Conservation (phyloP, 306 rosid species). For the Trifolium pratense region DNA sequence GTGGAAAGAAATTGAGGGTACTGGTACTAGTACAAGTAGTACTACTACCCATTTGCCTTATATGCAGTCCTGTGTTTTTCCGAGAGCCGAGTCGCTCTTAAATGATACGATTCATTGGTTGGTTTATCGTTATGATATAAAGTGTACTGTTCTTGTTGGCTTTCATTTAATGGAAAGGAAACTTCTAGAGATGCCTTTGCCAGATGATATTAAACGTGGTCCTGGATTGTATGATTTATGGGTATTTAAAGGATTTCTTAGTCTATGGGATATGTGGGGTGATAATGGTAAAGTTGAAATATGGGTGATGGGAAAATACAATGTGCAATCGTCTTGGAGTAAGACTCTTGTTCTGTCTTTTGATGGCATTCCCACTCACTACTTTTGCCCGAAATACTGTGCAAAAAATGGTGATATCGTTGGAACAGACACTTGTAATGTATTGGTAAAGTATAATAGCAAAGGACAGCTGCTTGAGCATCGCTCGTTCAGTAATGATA, state of each 20-base stretch:
- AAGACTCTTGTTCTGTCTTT: background rate
- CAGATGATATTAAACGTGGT: background rate
- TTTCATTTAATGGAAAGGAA: background rate
- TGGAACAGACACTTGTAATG: background rate
- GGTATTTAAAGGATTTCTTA: background rate
- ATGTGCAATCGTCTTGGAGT: background rate
- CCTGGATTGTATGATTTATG: background rate
- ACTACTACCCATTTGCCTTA: background rate
- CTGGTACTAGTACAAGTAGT: too few relatives aligned
- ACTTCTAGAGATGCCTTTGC: background rate
- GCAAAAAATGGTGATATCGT: background rate
- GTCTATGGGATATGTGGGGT: background rate
- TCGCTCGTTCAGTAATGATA: background rate
- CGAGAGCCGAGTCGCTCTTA: background rate
- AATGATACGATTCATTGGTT: background rate
- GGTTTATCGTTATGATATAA: background rate
- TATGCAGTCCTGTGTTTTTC: too few relatives aligned
- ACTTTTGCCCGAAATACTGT: background rate
- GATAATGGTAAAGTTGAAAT: background rate
- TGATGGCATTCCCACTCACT: background rate
- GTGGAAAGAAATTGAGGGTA: background rate
- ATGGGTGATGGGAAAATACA: background rate
- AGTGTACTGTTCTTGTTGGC: background rate
- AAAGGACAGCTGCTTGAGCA: conserved; percentile 31
- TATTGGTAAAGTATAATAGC: conserved; percentile 24